Base-by-base conservation (phyloP, 148 eudicot species). In the Pharnaceum exiguum region DNA sequence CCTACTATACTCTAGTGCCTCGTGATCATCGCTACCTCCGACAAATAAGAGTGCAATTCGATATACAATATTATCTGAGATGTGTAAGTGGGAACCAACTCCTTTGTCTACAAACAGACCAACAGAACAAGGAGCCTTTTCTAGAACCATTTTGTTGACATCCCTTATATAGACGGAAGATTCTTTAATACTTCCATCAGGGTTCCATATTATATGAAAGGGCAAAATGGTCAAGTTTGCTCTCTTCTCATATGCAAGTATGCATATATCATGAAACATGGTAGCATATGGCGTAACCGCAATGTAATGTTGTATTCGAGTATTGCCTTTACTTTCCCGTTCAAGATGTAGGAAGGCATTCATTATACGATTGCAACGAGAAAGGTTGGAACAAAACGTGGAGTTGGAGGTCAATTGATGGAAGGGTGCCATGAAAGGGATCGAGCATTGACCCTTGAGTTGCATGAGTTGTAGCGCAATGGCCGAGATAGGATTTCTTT, bases 191-290 rank as follows among this genome's bases (percentile, higher is more conserved):
- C 2, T 27, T 7, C 60, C 60, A 5, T 64, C 60, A 2, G 15
- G 0, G 3, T 43, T 10, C 68, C 68, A 54, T 44, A 24, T 60
- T 12, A 16, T 15, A 35, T 55, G 60, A 12, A 64, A 64, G 2
- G 68, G 60, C 45, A 64, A 0, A 22, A 64, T 32, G 1, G 55
- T 5, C 16, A 64, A 31, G 40, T 33, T 54, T 0, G 36, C 40
- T 2, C 35, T 64, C 30, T 45, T 64, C 2, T 64, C 68, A 8
- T 44, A 56, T 5, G 68, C 68, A 0, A 64, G 53, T 12, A 8
- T 54, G 22, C 60, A 54, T 15, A 64, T 54, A 8, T 64, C 68
- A 13, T 64, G 53, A 35, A 53, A 53, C 68, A 64, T 64, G 2
- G 68, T 64, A 32, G 60, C 45, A 5, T 64, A 64, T 8, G 68